phyloP scores from a whole-genome alignment of 2,329 filamentous ascomycete species.

The Lachnellula cervina region DNA sequence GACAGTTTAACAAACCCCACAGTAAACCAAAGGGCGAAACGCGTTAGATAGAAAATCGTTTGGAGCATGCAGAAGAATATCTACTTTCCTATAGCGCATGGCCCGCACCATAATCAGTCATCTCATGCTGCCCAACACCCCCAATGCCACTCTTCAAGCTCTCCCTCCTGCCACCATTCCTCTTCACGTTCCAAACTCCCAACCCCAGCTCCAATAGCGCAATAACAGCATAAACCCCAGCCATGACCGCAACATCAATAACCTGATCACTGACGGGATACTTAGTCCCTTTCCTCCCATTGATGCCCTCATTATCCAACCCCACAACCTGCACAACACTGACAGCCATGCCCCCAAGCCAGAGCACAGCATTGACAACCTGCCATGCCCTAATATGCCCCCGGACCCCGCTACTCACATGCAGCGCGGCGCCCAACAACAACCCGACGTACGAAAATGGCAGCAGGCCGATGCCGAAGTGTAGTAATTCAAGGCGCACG shows the following conservation, averaged over 20 bases:
- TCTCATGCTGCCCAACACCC: neutral
- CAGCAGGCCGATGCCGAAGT: slow-evolving; percentile 32
- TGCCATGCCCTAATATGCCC: slow-evolving; percentile 24
- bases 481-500: slow-evolving; percentile 28
- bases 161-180: slow-evolving; percentile 1
- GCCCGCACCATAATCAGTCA: slow-evolving; percentile 2
- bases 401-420: slow-evolving; percentile 22
- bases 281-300: slow-evolving; percentile 26
- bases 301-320: slow-evolving; percentile 27
- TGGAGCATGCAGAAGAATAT: neutral
- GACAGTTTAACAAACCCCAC: too few species aligned
- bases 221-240: slow-evolving; percentile 31
- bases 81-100: neutral
- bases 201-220: slow-evolving; percentile 26
- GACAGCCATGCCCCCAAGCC: slow-evolving; percentile 28
- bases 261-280: slow-evolving; percentile 33
- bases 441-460: slow-evolving; percentile 32
- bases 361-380: slow-evolving; percentile 26
- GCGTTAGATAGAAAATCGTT: too few species aligned
- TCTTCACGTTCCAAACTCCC: slow-evolving; percentile 17
- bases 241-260: slow-evolving; percentile 32
- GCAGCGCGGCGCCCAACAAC: slow-evolving; percentile 23
- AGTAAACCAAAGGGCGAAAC: too few species aligned
- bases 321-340: slow-evolving; percentile 29
- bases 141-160: slow-evolving; percentile 7